Percentiles rank a stretch among this genome's conserved stretches.
These are phyloP conservation scores for Voacanga thouarsii DNA, from an alignment of 257 asterid species.

Conservation along the genomic window DNA sequence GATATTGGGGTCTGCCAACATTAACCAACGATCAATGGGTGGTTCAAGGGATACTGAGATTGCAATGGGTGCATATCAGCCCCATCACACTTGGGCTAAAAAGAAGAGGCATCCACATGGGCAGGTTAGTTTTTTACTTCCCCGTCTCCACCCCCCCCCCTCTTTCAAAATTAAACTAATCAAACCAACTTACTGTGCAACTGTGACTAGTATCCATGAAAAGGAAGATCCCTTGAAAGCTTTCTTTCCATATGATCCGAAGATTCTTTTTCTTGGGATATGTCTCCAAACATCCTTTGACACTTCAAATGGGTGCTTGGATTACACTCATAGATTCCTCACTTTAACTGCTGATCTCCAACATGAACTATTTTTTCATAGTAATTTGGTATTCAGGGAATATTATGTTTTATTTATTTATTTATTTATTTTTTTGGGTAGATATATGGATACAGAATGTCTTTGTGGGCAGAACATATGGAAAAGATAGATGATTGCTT, in stretches of 20 bases:
- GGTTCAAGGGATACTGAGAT: slow-evolving; percentile 90
- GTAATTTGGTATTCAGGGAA: background rate
- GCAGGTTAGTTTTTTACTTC: slow-evolving; percentile 42
- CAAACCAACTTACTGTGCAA: background rate
- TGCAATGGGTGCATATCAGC: slow-evolving; percentile 89
- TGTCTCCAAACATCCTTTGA: background rate
- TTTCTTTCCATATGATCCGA: background rate
- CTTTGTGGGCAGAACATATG: slow-evolving; percentile 82
- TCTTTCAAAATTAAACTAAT: background rate
- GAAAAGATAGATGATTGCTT: slow-evolving; percentile 42
- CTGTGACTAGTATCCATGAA: background rate
- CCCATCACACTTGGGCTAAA: slow-evolving; percentile 62
- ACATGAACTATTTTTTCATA: background rate
- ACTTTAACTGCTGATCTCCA: background rate
- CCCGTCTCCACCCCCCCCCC: background rate
- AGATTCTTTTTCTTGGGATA: background rate
- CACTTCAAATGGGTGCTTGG: no score
- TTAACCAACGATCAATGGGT: slow-evolving; percentile 82
- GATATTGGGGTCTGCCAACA: slow-evolving; percentile 78
- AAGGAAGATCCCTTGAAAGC: background rate
- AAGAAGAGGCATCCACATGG: slow-evolving; percentile 55
- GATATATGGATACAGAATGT: slow-evolving; percentile 81
- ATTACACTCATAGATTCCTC: background rate
- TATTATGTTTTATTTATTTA: background rate
- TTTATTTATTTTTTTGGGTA: slow-evolving; percentile 20